These are phyloP conservation scores for Erythrophleum ivorense DNA, from an alignment of 331 rosid genomes.

Conservation along the genomic window DNA sequence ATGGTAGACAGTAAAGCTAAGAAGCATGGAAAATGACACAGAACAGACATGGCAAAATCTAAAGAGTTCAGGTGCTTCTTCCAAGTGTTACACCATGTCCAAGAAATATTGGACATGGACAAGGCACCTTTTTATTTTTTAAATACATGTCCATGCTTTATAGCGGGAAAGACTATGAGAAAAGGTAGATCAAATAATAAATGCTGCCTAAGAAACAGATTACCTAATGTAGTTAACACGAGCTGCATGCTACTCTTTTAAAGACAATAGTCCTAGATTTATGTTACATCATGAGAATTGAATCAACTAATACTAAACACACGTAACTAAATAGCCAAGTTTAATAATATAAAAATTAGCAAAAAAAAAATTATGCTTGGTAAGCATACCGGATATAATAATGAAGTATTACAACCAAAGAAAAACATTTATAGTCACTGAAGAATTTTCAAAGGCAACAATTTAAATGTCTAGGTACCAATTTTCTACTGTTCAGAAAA, in stretches of 20 bases:
- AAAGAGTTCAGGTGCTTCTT: too few relatives aligned
- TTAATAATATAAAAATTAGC: background rate
- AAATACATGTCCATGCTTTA: background rate
- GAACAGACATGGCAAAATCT: too few relatives aligned
- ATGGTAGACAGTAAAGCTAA: background rate
- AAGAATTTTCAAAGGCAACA: background rate
- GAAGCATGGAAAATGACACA: too few relatives aligned
- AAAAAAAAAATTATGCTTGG: background rate
- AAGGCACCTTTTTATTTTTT: background rate
- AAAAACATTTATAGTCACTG: background rate
- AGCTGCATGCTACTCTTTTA: background rate
- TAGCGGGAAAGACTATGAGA: background rate
- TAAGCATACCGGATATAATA: background rate
- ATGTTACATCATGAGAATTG: background rate
- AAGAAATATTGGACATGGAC: background rate
- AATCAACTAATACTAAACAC: slow-evolving; percentile 1
- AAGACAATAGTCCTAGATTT: background rate
- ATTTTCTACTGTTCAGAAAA: background rate
- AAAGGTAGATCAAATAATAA: background rate
- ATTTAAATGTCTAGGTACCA: background rate
- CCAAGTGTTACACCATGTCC: background rate
- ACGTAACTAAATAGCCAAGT: background rate
- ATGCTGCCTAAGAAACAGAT: background rate
- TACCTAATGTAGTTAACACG: background rate
- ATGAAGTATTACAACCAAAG: slow-evolving; percentile 3